These are phyloP conservation scores for Ceratocystiopsis sp. DNA, from an alignment of 2,329 filamentous ascomycete genomes.

Conservation along the genomic window DNA sequence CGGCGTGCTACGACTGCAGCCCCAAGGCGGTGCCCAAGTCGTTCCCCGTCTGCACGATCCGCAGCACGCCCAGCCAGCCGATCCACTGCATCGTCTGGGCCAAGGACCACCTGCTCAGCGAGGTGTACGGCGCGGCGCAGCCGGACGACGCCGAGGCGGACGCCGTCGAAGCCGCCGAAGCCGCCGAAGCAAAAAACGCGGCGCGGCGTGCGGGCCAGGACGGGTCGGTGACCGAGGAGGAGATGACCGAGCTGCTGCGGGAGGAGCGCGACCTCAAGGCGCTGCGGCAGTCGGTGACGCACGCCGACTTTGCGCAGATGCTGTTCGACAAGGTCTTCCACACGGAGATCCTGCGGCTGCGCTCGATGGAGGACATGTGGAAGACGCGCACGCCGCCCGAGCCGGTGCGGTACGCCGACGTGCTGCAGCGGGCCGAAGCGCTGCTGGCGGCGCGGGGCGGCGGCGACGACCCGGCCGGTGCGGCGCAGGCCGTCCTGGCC, in stretches of 20 bases:
- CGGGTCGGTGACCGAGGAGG: slow-evolving; percentile 65
- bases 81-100: slow-evolving; percentile 99
- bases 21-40: slow-evolving; percentile 80
- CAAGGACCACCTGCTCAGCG: slow-evolving; percentile 89
- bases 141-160: slow-evolving; percentile 60
- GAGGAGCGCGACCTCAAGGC: slow-evolving; percentile 72
- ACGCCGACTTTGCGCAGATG: slow-evolving; percentile 54
- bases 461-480: slow-evolving; percentile 27
- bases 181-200: no score
- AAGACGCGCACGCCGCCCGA: slow-evolving; percentile 61
- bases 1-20: slow-evolving; percentile 92
- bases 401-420: slow-evolving; percentile 48
- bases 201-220: slow-evolving; percentile 13
- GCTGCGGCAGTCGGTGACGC: slow-evolving; percentile 69
- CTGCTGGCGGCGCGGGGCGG: slow-evolving; percentile 11
- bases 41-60: slow-evolving; percentile 92
- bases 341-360: slow-evolving; percentile 64
- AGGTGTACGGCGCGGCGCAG: slow-evolving; percentile 54
- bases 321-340: slow-evolving; percentile 91
- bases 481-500: slow-evolving; percentile 28
- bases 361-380: slow-evolving; percentile 94
- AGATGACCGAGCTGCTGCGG: slow-evolving; percentile 73
- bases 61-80: slow-evolving; percentile 86
- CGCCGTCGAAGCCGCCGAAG: slow-evolving; percentile 57
- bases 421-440: slow-evolving; percentile 34